Base-by-base conservation (phyloP, 345 rosid species). In the Hibiscus tridactylites region DNA sequence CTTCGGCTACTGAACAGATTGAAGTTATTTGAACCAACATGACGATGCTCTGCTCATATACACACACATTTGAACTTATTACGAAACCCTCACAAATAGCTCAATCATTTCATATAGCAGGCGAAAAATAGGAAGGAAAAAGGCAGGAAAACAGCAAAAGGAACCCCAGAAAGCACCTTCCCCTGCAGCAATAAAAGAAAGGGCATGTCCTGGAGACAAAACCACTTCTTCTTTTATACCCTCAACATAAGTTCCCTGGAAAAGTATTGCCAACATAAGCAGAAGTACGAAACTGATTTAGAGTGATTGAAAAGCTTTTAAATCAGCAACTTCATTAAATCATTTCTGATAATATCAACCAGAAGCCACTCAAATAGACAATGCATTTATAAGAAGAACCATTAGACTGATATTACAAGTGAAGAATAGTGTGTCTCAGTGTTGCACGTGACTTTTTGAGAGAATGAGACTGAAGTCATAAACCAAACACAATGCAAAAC, bases 161-260 rank as follows among this genome's bases (percentile, higher is more conserved):
- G 60, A 69, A 58, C 19, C 33, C 50, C 17, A 44, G 50, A 69
- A 44, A 28, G 71, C 83, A 96, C 99, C 99, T 87, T 96, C 99
- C 57, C 99, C 99, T 33, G 99, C 98, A 58, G 99, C 96, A 84
- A 96, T 92, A 80, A 96, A 96, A 66, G 99, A 96, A 75, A 96
- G 86, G 56, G 90, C 99, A 58, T 92, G 99, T 60, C 98, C 99
- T 47, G 99, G 99, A 82, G 99, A 96, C 81, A 96, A 83, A 57
- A 96, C 98, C 64, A 96, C 98, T 83, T 96, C 98, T 85, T 96
- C 99, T 81, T 92, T 96, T 80, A 96, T 91, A 64, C 99, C 99
- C 83, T 96, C 99, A 37, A 96, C 99, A 65, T 96, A 96, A 59
- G 99, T 96, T 37, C 99, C 99, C 99, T 96, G 80, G 44, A 72